A percentile compares a stretch with the other conserved stretches of the same genome.
phyloP scores from a whole-genome alignment of 306 rosid species.

The Cicer bijugum region DNA sequence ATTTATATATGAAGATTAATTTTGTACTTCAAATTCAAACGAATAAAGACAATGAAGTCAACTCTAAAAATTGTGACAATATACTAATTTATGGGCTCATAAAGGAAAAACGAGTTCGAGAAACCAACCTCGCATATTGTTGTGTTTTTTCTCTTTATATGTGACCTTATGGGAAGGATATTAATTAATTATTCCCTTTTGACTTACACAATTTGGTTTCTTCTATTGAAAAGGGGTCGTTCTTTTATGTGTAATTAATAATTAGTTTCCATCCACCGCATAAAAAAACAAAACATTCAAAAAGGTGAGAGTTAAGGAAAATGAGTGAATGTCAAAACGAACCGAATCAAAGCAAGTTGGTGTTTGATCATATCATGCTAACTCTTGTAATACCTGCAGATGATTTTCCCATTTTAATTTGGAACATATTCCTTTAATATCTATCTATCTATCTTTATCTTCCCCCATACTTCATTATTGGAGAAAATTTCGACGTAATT shows the following conservation, averaged over 20 bases:
- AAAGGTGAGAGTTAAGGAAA: neutral
- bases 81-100: neutral
- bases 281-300: neutral
- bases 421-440: conserved; percentile 41
- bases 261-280: neutral
- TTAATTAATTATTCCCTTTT: no score
- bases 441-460: no score
- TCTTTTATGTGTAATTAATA: no score
- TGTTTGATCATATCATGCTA: conserved; percentile 40
- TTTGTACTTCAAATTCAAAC: conserved; percentile 13
- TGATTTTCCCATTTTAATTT: conserved; percentile 16
- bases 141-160: no score
- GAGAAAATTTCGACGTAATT: no score
- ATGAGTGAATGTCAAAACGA: conserved; percentile 46
- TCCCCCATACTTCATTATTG: no score
- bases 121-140: no score
- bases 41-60: conserved; percentile 30
- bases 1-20: conserved; percentile 11
- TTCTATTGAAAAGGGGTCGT: no score
- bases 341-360: conserved; percentile 51
- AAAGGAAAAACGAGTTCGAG: neutral
- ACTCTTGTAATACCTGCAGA: conserved; percentile 29
- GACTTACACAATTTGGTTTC: no score
- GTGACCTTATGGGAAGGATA: neutral
- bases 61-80: conserved; percentile 17